Evolutionary conservation across 495 filamentous ascomycete species (phyloP).

Genomic region (Hypoxylon trugodes): DNA sequence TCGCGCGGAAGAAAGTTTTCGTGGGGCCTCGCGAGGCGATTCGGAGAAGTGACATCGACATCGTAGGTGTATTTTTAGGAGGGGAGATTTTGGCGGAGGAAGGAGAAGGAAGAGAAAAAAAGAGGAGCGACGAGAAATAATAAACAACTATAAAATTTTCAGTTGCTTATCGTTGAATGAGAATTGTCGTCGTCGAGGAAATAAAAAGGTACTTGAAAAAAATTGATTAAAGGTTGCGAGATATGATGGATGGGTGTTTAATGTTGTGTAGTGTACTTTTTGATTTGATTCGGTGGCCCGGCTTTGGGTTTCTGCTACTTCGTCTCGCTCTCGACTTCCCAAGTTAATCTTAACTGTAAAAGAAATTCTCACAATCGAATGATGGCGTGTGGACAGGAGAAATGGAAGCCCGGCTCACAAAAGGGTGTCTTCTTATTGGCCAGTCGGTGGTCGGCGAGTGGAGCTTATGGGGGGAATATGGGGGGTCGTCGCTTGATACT

Average conservation of each 20-base stretch:
- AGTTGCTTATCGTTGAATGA: too few relatives aligned
- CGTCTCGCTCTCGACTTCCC: not conserved
- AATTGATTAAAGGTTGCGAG: not conserved
- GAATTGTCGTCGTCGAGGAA: too few relatives aligned
- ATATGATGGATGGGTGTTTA: slow-evolving; percentile 1
- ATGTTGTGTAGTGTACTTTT: slow-evolving; percentile 11
- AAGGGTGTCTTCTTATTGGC: slow-evolving; percentile 28
- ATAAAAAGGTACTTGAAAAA: too few relatives aligned
- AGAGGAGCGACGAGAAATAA: slow-evolving; percentile 9
- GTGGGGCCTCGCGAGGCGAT: slow-evolving; percentile 73
- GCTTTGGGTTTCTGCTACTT: not conserved
- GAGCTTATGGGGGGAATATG: slow-evolving; percentile 1
- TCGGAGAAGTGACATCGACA: slow-evolving; percentile 74
- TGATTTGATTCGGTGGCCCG: slow-evolving; percentile 21
- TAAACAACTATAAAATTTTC: too few relatives aligned
- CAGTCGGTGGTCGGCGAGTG: slow-evolving; percentile 2
- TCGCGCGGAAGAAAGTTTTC: slow-evolving; percentile 68
- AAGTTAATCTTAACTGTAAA: slow-evolving; percentile 20
- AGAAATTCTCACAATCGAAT: slow-evolving; percentile 39
- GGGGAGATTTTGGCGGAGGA: slow-evolving; percentile 1
- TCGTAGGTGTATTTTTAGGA: slow-evolving; percentile 52
- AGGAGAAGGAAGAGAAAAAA: slow-evolving; percentile 15
- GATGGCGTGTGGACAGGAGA: slow-evolving; percentile 30
- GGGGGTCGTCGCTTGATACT: too few relatives aligned
- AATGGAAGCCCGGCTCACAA: slow-evolving; percentile 41